phyloP scores from a whole-genome alignment of 192 early-diverging fungal genomes.

The Spizellomyces punctatus region DNA sequence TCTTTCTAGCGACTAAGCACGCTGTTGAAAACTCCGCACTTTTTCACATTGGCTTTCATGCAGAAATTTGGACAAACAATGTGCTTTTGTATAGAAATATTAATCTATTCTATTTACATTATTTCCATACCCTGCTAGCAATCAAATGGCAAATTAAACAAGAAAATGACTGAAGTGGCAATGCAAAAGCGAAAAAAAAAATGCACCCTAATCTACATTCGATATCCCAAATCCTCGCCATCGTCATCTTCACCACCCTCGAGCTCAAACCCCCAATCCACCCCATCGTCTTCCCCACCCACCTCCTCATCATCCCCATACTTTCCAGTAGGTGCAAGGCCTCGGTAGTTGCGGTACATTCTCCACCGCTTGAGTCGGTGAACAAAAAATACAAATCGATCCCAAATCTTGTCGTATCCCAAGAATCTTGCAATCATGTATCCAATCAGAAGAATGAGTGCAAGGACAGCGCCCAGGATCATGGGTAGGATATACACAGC shows the following conservation, averaged over 20 bases:
- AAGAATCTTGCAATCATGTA: slow-evolving; percentile 26
- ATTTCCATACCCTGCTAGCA: too few relatives aligned
- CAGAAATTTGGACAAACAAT: too few relatives aligned
- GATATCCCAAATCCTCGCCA: neutral
- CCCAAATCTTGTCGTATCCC: slow-evolving; percentile 36
- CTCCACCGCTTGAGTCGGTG: slow-evolving; percentile 23
- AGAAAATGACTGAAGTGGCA: too few relatives aligned
- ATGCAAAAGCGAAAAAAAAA: too few relatives aligned
- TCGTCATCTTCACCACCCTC: neutral
- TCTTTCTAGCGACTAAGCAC: too few relatives aligned
- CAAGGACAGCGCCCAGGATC: slow-evolving; percentile 20
- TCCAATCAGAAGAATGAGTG: slow-evolving; percentile 7
- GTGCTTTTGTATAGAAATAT: too few relatives aligned
- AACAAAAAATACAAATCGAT: slow-evolving; percentile 12
- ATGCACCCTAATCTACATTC: neutral
- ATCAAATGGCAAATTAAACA: too few relatives aligned
- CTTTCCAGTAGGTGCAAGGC: slow-evolving; percentile 13
- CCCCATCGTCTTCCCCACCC: slow-evolving; percentile 13
- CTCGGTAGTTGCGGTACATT: slow-evolving; percentile 16
- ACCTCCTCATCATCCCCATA: slow-evolving; percentile 17
- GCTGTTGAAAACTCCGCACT: too few relatives aligned
- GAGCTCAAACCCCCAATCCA: slow-evolving; percentile 19
- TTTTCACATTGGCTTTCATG: too few relatives aligned
- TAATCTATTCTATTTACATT: too few relatives aligned
- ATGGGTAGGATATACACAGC: slow-evolving; percentile 16